Base-by-base conservation (phyloP, 768 basidiomycete genomes). In the Lepiota venenata region DNA sequence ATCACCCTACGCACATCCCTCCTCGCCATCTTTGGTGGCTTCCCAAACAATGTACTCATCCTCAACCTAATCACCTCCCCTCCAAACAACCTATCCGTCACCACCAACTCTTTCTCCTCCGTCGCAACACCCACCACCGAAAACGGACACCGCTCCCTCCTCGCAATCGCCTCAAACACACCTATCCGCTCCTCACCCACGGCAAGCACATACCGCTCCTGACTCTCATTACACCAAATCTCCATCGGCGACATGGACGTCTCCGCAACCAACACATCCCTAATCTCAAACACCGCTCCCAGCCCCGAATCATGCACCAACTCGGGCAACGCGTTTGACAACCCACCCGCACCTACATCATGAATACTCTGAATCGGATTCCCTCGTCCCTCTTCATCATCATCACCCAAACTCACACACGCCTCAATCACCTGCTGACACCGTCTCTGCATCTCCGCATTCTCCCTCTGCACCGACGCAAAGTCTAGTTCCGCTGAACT, bases 221-320 rank as follows among this genome's bases (percentile, higher is more conserved):
- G 97, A 59, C 87, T 89, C 71, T 99, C 97, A 71, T 99, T 99
- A 67, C 97, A 98, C 97, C 97, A 99, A 47, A 98, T 98, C 72
- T 98, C 96, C 96, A 99, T 98, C 0, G 97, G 97, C 3, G 92
- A 94, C 91, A 99, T 92, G 37, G 89, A 88, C 20, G 81, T 78
- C 67, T 98, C 97, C 25, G 93, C 96, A 38, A 97, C 85, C 21
- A 92, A 79, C 6, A 99, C 86, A 62, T 98, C 91, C 18, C 96
- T 78, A 60, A 99, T 95, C 73, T 99, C 97, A 64, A 98, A 94
- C 3, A 66, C 76, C 0, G 92, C 97, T 7, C 97, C 97, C 4
- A 97, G 78, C n/a, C 79, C 82, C 1, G 94, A 90, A 70, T 98
- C 96, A 65, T 98, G 96, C 2, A 99, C 97, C 41, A 99, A 75